These are phyloP conservation scores for Didymellaceae sp. DNA, from an alignment of 2,329 filamentous ascomycete genomes.

Conservation along the genomic window DNA sequence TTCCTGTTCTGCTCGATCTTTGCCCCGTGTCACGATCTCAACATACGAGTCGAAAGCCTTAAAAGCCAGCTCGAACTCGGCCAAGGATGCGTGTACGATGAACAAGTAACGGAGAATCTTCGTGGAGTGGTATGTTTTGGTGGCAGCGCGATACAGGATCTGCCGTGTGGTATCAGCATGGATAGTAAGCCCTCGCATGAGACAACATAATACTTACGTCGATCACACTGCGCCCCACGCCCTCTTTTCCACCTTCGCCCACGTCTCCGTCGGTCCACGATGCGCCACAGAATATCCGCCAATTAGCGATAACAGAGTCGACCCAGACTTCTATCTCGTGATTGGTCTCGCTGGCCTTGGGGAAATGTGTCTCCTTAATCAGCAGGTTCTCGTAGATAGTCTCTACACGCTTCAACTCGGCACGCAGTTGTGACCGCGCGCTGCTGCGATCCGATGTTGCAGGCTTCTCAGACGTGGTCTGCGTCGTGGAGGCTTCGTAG, in stretches of 20 bases:
- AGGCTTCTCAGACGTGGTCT: conserved; percentile 30
- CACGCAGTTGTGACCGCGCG: conserved; percentile 60
- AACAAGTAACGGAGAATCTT: conserved; percentile 86
- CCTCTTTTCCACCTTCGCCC: conserved; percentile 79
- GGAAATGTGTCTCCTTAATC: conserved; percentile 80
- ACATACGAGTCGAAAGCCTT: conserved; percentile 92
- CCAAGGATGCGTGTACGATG: conserved; percentile 81
- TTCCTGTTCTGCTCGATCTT: conserved; percentile 79
- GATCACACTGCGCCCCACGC: conserved; percentile 76
- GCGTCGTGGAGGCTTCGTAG: conserved; percentile 57
- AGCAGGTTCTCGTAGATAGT: conserved; percentile 79
- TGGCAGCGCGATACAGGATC: conserved; percentile 86
- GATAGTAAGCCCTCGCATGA: not conserved
- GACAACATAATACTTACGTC: conserved; percentile 55
- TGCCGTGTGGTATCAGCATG: conserved; percentile 45
- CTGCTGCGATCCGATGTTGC: conserved; percentile 32
- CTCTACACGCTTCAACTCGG: conserved; percentile 82
- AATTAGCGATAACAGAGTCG: conserved; percentile 80
- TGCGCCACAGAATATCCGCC: conserved; percentile 79
- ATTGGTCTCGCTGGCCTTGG: conserved; percentile 79
- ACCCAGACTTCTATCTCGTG: conserved; percentile 83
- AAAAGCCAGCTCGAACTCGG: conserved; percentile 90
- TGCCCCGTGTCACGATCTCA: conserved; percentile 84
- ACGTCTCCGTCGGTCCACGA: conserved; percentile 82
- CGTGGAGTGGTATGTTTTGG: conserved; percentile 95